Base-by-base conservation (phyloP, 805 yeast genomes). In the Blastobotrys parvus region DNA sequence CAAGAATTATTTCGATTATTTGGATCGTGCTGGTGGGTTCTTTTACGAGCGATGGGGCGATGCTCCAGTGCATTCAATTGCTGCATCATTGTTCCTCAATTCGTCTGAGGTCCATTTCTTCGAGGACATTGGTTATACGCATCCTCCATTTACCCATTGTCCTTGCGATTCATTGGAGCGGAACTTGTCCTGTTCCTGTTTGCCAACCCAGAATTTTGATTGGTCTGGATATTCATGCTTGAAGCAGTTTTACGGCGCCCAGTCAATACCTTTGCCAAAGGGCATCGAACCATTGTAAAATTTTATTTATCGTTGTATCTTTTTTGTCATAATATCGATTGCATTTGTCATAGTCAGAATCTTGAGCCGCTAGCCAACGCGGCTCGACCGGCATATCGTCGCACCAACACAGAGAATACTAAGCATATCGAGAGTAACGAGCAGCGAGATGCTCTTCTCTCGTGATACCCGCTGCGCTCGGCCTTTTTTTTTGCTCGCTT, bases 1-100 rank as follows among this genome's bases (percentile, higher is more conserved):
- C 59, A 54, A 63, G 37, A 71, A 74, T 44, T 87, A 80, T 63
- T 87, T 87, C 54, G 82, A 83, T 16, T 67, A 71, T 54, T 72
- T 87, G 56, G 95, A 87, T 63, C 62, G 75, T 48, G 75, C 81
- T 13, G 95, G 95, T 61, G 95, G 95, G n/a, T 87, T 87, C 67
- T 87, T 82, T 68, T 87, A 86, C 62, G 95, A 88, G 69, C 74
- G 95, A 64, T 85, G 94, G 95, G 94, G 95, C 54, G 95, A 86
- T 63, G 95, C 94, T 21, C 95, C 95, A 29, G 81, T 86, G 39
- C 95, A 86, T 63, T 82, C 94, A 4, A 79, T 86, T 56, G 95
- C 92, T 25, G 95, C 85, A 17, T 68, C 92, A 3, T 67, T 87
- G 51, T 83, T 87, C 67, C 59, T 85, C 61, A 77, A 82, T 43